Conservation (phyloP, 1,284 basidiomycete species). For the Ceratobasidium sp. region DNA sequence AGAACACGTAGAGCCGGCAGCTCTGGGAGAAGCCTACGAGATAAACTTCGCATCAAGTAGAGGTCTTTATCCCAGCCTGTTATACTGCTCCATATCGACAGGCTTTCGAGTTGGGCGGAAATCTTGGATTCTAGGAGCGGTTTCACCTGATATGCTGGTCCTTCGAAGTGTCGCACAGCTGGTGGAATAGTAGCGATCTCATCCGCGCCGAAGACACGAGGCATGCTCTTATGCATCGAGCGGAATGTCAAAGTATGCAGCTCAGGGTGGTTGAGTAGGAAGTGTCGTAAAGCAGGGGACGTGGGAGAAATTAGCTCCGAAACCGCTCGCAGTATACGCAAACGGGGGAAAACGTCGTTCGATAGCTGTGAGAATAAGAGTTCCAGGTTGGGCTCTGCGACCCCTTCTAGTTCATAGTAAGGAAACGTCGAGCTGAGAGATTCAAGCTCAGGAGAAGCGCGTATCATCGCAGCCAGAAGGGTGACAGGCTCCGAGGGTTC, state of each 20-base stretch:
- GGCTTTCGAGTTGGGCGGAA: background rate
- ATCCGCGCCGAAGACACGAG: background rate
- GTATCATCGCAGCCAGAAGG: background rate
- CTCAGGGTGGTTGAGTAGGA: background rate
- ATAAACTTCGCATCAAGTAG: background rate
- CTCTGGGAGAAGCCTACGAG: background rate
- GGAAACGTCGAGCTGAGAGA: background rate
- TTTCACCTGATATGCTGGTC: background rate
- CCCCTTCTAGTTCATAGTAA: background rate
- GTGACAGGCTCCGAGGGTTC: background rate
- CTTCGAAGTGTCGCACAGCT: background rate
- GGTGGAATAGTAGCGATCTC: background rate
- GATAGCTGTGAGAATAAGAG: background rate
- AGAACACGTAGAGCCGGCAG: background rate
- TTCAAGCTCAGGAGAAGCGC: background rate
- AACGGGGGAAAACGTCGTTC: background rate
- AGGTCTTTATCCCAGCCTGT: no score
- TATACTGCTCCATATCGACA: background rate
- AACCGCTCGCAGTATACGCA: background rate
- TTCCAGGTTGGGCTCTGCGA: background rate
- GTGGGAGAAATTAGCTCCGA: background rate
- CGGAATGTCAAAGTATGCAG: background rate
- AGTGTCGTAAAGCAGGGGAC: background rate
- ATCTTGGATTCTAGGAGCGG: background rate
- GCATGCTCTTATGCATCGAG: background rate